These are phyloP conservation scores for Globisporangium rhizosaccharum DNA, from an alignment of 352 stramenopile species.

Conservation along the genomic window DNA sequence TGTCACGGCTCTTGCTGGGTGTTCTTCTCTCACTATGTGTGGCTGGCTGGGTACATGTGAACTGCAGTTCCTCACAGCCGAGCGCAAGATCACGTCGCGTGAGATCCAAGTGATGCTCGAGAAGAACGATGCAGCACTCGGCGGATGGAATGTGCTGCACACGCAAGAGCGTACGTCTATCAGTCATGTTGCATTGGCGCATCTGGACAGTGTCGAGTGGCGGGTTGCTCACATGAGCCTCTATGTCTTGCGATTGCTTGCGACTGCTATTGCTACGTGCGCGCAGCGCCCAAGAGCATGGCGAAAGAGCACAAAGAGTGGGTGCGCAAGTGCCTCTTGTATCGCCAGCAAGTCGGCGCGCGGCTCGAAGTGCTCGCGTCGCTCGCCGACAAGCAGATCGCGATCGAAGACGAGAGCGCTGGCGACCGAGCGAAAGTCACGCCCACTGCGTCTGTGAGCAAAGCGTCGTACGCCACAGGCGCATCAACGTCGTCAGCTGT, in stretches of 20 bases:
- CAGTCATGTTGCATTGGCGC: neutral
- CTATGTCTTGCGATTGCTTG: neutral
- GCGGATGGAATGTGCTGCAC: slow-evolving; percentile 66
- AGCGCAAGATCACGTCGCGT: slow-evolving; percentile 45
- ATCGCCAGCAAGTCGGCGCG: slow-evolving; percentile 66
- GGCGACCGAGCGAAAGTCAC: neutral
- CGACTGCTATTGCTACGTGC: neutral
- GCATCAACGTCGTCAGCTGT: neutral
- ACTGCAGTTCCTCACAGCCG: slow-evolving; percentile 24
- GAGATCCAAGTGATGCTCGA: slow-evolving; percentile 85
- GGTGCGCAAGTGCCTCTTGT: slow-evolving; percentile 52
- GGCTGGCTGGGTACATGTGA: neutral
- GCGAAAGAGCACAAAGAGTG: slow-evolving; percentile 68
- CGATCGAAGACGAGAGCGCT: slow-evolving; percentile 38
- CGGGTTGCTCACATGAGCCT: neutral
- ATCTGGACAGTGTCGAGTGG: neutral
- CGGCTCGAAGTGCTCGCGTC: slow-evolving; percentile 72
- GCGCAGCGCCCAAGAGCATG: slow-evolving; percentile 40
- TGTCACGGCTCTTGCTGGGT: neutral
- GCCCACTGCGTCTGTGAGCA: neutral
- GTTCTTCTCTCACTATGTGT: neutral
- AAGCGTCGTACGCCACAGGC: neutral
- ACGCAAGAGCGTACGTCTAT: slow-evolving; percentile 59
- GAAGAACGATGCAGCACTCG: slow-evolving; percentile 78
- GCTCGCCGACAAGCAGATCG: slow-evolving; percentile 76